A percentile compares a stretch with the other conserved stretches of the same genome.
Evolutionary conservation across 1,139 yeast genomes (phyloP).

Genomic region (Zhuliangozyma parablackwelliae): DNA sequence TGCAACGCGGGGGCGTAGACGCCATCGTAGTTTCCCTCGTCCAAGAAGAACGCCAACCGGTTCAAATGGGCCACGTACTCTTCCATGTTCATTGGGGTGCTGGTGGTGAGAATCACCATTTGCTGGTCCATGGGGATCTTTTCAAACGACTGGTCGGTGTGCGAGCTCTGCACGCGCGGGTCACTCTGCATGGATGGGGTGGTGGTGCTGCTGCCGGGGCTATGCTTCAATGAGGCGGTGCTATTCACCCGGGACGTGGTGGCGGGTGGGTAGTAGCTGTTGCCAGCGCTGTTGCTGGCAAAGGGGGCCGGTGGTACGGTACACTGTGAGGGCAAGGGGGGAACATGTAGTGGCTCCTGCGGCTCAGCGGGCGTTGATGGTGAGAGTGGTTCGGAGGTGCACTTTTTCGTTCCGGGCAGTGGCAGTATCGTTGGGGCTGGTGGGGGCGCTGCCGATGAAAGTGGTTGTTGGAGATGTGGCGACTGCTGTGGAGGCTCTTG

Average conservation of each 20-base stretch:
- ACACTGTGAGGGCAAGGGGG: not conserved
- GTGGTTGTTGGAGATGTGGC: not conserved
- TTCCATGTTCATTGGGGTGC: slow-evolving; percentile 26
- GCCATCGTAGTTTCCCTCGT: slow-evolving; percentile 16
- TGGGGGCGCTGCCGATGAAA: too few relatives aligned
- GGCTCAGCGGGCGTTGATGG: slow-evolving; percentile 3
- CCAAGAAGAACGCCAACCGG: slow-evolving; percentile 26
- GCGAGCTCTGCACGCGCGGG: too few relatives aligned
- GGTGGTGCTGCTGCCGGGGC: too few relatives aligned
- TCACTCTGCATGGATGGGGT: too few relatives aligned
- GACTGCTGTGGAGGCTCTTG: not conserved
- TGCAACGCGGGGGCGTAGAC: slow-evolving; percentile 17
- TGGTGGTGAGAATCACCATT: slow-evolving; percentile 23
- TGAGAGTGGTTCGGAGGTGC: slow-evolving; percentile 1
- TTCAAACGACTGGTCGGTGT: not conserved
- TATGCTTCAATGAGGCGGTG: too few relatives aligned
- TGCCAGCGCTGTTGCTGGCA: not conserved
- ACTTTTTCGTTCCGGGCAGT: not conserved
- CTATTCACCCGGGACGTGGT: too few relatives aligned
- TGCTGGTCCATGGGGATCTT: slow-evolving; percentile 22
- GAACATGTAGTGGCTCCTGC: slow-evolving; percentile 1
- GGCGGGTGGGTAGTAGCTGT: not conserved
- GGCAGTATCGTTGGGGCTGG: not conserved
- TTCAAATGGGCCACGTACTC: slow-evolving; percentile 40
- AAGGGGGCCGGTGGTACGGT: not conserved